phyloP scores from a whole-genome alignment of 108 stramenopile genomes.

The Nannochloropsis gaditana region DNA sequence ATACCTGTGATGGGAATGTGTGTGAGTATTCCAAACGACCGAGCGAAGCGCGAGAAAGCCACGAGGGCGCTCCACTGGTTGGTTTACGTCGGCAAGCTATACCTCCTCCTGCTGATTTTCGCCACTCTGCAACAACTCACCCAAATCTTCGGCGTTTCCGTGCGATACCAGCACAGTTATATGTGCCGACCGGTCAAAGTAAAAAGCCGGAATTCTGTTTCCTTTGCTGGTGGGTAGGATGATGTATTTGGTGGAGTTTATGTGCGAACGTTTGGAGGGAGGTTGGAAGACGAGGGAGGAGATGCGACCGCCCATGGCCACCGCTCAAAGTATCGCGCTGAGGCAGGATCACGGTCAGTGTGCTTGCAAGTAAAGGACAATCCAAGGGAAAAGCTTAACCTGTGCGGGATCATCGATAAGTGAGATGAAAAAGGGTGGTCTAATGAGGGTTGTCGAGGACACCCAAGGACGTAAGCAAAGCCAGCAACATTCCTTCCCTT shows the following conservation, averaged over 20 bases:
- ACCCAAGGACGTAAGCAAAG: too few relatives aligned
- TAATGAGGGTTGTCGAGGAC: too few relatives aligned
- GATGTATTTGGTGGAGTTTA: slow-evolving; percentile 39
- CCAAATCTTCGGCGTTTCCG: neutral
- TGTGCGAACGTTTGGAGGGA: slow-evolving; percentile 41
- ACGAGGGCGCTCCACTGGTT: neutral
- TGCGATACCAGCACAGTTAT: neutral
- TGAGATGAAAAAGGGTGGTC: too few relatives aligned
- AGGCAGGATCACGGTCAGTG: too few relatives aligned
- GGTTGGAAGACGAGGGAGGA: slow-evolving; percentile 50
- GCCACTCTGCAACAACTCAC: neutral
- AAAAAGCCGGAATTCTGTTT: slow-evolving; percentile 43
- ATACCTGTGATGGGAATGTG: slow-evolving; percentile 14
- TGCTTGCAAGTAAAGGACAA: too few relatives aligned
- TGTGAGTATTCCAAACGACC: neutral
- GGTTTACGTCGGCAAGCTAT: neutral
- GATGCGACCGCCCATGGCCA: slow-evolving; percentile 38
- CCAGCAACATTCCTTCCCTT: too few relatives aligned
- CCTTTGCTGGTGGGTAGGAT: slow-evolving; percentile 38
- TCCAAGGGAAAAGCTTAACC: too few relatives aligned
- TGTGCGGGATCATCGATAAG: too few relatives aligned
- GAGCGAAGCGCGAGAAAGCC: neutral
- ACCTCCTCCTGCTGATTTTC: neutral
- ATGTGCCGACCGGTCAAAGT: slow-evolving; percentile 37
- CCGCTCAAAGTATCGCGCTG: neutral